Evolutionary conservation across 768 basidiomycete species (phyloP), one percentile per base, ranked within the genome.

Genomic region (Sporobolomyces pararoseus): DNA sequence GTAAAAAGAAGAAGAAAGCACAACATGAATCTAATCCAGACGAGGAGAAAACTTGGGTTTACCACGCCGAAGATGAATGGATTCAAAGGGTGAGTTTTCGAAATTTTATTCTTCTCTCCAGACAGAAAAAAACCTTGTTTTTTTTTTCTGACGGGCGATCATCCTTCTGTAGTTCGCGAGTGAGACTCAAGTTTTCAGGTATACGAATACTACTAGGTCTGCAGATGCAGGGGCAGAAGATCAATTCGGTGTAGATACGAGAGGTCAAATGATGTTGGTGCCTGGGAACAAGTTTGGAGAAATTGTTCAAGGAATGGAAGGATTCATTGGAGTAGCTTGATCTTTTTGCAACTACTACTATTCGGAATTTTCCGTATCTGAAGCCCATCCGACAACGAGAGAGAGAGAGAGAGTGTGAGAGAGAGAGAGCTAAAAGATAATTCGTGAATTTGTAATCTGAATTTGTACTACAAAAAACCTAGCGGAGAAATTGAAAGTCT

Each of bases 41-140:
- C 17, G 75, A 75, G 3, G 85, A 86, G 62, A 85, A 86, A 0
- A 81, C 86, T 7, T 89, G 87, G 76, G 81, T 86, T 3, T 95
- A 90, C 81, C 92, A 96, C 76, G 87, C 89, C 0, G 94, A 96
- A 78, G 93, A 96, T 78, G 87, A 87, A 49, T 82, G 82, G 49
- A 86, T 92, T 60, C 83, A 84, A 65, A 80, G 85, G 81, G 90
- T 89, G 59, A 52, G 84, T 73, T 3, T 16, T 19, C 32, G 10
- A 23, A 53, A 44, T n/a, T n/a, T n/a, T n/a, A n/a, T n/a, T n/a
- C n/a, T n/a, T n/a, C n/a, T n/a, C n/a, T n/a, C n/a, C n/a, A n/a
- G n/a, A n/a, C n/a, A n/a, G n/a, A n/a, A n/a, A n/a, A n/a, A n/a
- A n/a, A n/a, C n/a, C n/a, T n/a, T n/a, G n/a, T n/a, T n/a, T n/a